Evolutionary conservation across 768 basidiomycete species (phyloP), one percentile per base, ranked within the genome.

Genomic region (Ephemerocybe angulata): DNA sequence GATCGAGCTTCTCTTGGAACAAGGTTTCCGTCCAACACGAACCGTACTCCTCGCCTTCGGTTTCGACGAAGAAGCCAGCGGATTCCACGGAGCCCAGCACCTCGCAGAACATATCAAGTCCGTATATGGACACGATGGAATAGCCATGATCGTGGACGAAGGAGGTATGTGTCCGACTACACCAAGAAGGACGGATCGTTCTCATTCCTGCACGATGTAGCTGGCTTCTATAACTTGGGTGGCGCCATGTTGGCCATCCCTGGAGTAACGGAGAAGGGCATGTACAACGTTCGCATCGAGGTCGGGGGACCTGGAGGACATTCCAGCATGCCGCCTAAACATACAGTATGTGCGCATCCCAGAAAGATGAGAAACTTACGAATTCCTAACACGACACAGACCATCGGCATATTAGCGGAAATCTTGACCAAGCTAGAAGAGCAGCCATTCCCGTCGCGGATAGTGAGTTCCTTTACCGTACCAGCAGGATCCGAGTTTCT

Each of bases 11-110:
- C 60, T 70, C 13, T 29, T 69, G 1, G 51, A 54, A 5, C 54
- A 22, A 37, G 56, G 57, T 7, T 70, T 68, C 65, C 60, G 50
- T 4, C 69, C 69, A 3, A 24, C 54, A n/a, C 54, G 68, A 37
- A 66, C 65, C 11, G 57, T 70, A 19, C 65, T 70, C 10, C 60
- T 70, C 2, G 65, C 69, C 1, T 70, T 70, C 35, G 69, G 69
- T 6, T 68, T 69, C 55, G 69, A 70, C 43, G 69, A 70, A 57
- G 69, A 70, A 60, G 66, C 69, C 10, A 65, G 65, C 50, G 69
- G 69, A 2, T 65, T 64, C 2, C 58, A 62, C 40, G 69, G 69
- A 1, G 69, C 69, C 4, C 54, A 50, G 10, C 65, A 63, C 38
- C 66, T 70, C 37, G 67, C 53, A 10, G 57, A 58, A 17, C 43